A percentile compares a stretch with the other conserved stretches of the same genome.
Evolutionary conservation across 2,329 filamentous ascomycete species (phyloP).

Genomic region (Apiospora hydei): DNA sequence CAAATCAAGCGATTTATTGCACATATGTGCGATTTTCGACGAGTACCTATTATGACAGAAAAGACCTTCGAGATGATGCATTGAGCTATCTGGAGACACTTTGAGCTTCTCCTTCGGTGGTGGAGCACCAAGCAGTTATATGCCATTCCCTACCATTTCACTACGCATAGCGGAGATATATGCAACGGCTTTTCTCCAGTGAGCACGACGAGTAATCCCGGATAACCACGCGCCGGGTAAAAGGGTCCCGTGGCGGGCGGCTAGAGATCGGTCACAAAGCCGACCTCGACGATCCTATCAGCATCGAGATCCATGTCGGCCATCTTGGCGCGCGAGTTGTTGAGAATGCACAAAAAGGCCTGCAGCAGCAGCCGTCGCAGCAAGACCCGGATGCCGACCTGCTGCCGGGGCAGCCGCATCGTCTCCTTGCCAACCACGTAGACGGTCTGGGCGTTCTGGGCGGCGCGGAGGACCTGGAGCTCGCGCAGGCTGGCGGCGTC

Average conservation of each 20-base stretch:
- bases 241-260: background rate
- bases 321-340: conserved; percentile 69
- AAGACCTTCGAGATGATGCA: background rate
- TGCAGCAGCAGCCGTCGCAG: conserved; percentile 49
- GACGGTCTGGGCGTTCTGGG: conserved; percentile 52
- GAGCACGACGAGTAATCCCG: too few species aligned
- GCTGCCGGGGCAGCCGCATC: conserved; percentile 52
- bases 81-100: background rate
- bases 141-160: background rate
- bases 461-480: conserved; percentile 42
- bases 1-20: background rate
- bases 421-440: conserved; percentile 66
- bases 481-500: conserved; percentile 44
- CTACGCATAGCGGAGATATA: background rate
- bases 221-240: too few species aligned
- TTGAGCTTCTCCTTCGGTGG: background rate
- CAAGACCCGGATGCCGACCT: conserved; percentile 26
- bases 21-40: background rate
- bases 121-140: background rate
- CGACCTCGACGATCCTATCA: conserved; percentile 69
- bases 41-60: too few species aligned
- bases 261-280: conserved; percentile 67
- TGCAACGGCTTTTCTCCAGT: background rate
- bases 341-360: conserved; percentile 66
- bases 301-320: conserved; percentile 64